Evolutionary conservation across 768 basidiomycete species (phyloP).

Genomic region (Lactifluus pinguis): DNA sequence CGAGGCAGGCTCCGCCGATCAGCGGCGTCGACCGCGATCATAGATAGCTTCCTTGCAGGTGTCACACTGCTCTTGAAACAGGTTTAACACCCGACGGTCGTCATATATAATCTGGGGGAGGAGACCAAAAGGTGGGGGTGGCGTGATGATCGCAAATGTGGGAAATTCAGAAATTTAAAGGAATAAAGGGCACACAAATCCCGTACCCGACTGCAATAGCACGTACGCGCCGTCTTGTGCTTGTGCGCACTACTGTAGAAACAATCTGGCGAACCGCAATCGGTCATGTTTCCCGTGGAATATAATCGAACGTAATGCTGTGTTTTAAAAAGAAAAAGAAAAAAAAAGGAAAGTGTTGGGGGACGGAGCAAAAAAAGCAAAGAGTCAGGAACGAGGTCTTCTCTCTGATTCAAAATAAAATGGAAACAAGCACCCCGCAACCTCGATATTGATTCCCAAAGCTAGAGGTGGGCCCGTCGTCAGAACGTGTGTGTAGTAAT

Average conservation of each 20-base stretch:
- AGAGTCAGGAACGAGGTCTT: not conserved
- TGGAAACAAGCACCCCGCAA: conserved; percentile 14
- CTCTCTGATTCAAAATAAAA: not conserved
- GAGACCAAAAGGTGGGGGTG: not conserved
- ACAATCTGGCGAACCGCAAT: conserved; percentile 46
- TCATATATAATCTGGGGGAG: conserved; percentile 20
- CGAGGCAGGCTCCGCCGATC: conserved; percentile 9
- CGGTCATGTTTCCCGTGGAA: conserved; percentile 48
- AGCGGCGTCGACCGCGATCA: conserved; percentile 22
- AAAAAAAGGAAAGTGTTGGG: too few species aligned
- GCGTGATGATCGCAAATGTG: not conserved
- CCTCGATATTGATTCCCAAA: conserved; percentile 20
- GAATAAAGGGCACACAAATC: not conserved
- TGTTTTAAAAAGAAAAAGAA: not conserved
- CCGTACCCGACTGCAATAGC: conserved; percentile 41
- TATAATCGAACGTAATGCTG: conserved; percentile 60
- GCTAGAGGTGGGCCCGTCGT: not conserved
- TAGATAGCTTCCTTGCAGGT: conserved; percentile 36
- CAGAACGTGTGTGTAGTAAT: not conserved
- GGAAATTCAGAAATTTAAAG: not conserved
- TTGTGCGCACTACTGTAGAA: conserved; percentile 47
- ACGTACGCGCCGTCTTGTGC: conserved; percentile 51
- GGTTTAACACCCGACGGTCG: conserved; percentile 51
- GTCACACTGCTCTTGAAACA: conserved; percentile 61
- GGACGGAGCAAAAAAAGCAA: not conserved